phyloP scores from a whole-genome alignment of 352 stramenopile genomes.

The Aphanomyces cochlioides region DNA sequence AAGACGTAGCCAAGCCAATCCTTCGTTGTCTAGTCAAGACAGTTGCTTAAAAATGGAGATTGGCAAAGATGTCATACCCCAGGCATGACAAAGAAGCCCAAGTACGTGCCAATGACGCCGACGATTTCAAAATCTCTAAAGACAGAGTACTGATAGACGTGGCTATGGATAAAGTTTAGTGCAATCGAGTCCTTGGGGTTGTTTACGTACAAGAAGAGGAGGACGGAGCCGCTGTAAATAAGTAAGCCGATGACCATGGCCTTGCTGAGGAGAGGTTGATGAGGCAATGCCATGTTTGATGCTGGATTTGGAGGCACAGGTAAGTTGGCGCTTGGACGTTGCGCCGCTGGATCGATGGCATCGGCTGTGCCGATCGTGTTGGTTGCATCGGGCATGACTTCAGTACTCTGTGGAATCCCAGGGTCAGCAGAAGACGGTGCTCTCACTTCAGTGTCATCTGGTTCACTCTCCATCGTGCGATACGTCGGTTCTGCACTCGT shows the following conservation, averaged over 20 bases:
- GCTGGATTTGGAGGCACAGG: no score
- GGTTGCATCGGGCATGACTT: no score
- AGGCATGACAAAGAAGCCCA: constrained; percentile 14
- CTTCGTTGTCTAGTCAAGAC: not conserved
- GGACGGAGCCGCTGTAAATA: not conserved
- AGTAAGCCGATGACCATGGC: not conserved
- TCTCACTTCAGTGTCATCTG: no score
- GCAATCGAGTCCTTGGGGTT: not conserved
- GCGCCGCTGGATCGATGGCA: no score
- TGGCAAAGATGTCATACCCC: not conserved
- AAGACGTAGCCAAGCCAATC: constrained; percentile 72
- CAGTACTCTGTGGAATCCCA: no score
- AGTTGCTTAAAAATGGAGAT: not conserved
- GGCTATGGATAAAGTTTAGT: constrained; percentile 8
- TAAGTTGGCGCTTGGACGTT: no score
- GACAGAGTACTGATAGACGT: constrained; percentile 31
- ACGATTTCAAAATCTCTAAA: not conserved
- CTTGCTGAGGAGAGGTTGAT: not conserved
- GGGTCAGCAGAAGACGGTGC: no score
- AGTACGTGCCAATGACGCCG: not conserved
- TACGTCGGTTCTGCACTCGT: no score
- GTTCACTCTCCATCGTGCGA: no score
- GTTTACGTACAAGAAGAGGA: not conserved
- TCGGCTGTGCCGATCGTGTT: no score
- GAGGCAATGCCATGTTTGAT: not conserved